Evolutionary conservation across 441 rosid genomes (phyloP).

Genomic region (Pelargonium australe): DNA sequence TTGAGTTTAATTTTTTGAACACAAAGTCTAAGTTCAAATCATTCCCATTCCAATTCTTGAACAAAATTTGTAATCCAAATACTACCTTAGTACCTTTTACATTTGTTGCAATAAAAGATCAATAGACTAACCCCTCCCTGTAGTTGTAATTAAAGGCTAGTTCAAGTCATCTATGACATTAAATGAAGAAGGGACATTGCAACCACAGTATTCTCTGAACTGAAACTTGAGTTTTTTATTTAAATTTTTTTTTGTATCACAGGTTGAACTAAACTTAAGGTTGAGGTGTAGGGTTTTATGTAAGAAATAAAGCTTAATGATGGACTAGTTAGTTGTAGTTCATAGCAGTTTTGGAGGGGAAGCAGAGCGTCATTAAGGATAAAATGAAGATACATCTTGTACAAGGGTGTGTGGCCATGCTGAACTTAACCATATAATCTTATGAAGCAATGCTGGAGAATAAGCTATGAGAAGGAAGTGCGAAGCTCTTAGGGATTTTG

Average conservation of each 20-base stretch:
- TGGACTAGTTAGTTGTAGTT: not conserved
- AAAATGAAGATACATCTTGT: not conserved
- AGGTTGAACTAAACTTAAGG: not conserved
- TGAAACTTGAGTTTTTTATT: not conserved
- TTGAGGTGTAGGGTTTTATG: not conserved
- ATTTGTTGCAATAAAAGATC: not conserved
- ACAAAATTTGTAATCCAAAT: no score
- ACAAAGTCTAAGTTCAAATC: no score
- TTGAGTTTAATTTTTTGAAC: no score
- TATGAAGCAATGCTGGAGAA: not conserved
- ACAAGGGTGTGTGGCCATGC: no score
- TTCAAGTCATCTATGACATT: not conserved
- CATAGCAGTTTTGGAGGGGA: not conserved
- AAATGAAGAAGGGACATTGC: not conserved
- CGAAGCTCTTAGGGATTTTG: not conserved
- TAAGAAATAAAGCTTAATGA: not conserved
- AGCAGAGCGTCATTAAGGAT: not conserved
- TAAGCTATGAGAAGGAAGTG: not conserved
- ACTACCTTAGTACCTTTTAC: no score
- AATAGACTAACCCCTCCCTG: not conserved
- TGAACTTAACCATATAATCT: no score
- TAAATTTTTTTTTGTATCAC: not conserved
- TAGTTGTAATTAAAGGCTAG: not conserved
- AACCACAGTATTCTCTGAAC: not conserved
- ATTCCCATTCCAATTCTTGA: no score